Percentiles rank a stretch among this genome's conserved stretches.
These are phyloP conservation scores for Leccinum truebloodii DNA, from an alignment of 768 basidiomycete species.

Conservation along the genomic window DNA sequence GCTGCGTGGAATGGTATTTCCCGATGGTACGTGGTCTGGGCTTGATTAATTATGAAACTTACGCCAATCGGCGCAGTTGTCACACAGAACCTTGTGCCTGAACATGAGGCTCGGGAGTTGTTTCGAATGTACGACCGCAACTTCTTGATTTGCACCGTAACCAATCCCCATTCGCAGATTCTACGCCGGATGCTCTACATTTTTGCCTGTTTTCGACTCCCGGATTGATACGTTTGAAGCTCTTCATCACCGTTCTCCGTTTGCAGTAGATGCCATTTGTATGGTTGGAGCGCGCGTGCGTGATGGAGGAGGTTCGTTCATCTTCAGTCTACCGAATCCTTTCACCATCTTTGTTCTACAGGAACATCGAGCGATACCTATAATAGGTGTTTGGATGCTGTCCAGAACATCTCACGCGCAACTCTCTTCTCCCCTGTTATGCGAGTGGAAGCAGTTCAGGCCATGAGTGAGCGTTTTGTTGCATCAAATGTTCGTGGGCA, in stretches of 20 bases:
- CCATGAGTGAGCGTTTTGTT: conserved; percentile 71
- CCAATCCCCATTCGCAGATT: conserved; percentile 51
- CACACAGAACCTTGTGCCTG: conserved; percentile 77
- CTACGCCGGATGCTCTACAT: conserved; percentile 91
- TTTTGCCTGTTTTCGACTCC: conserved; percentile 85
- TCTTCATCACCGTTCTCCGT: conserved; percentile 87
- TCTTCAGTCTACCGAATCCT: background rate
- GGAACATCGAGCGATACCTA: conserved; percentile 77
- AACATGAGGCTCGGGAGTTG: conserved; percentile 81
- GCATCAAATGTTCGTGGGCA: background rate
- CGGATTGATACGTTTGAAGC: conserved; percentile 83
- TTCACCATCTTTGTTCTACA: conserved; percentile 32
- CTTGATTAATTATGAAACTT: background rate
- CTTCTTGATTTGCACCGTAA: conserved; percentile 10
- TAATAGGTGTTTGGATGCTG: conserved; percentile 75
- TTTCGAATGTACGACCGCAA: conserved; percentile 66
- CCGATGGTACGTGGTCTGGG: conserved; percentile 58
- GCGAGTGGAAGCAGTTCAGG: conserved; percentile 86
- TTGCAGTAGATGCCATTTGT: conserved; percentile 90
- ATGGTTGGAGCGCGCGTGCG: conserved; percentile 91
- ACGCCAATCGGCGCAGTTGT: conserved; percentile 54
- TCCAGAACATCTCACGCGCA: conserved; percentile 80
- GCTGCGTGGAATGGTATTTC: conserved; percentile 61
- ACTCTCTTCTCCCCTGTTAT: conserved; percentile 87
- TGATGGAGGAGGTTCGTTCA: conserved; percentile 77